Conservation (phyloP, 164 flowering plant genomes). For the Vitis labrusca region DNA sequence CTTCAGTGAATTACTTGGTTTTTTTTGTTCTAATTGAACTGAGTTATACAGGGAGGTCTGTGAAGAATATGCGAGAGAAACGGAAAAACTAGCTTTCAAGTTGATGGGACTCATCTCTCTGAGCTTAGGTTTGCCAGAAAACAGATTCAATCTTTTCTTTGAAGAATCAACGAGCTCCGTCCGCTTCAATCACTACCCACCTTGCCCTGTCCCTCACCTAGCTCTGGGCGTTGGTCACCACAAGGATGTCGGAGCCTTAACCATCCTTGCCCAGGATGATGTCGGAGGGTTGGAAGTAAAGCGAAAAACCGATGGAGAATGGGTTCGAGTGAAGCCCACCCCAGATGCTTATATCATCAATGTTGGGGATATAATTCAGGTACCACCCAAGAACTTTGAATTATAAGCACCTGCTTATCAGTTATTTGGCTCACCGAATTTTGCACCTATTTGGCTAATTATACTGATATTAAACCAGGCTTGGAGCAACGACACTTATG, state of each 20-base stretch:
- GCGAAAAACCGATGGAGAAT: conserved; percentile 33
- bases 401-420: not conserved
- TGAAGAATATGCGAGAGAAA: conserved; percentile 31
- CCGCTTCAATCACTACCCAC: conserved; percentile 48
- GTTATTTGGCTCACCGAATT: too few species aligned
- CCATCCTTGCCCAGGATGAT: conserved; percentile 37
- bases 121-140: conserved; percentile 35
- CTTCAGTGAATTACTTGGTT: not conserved
- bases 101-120: conserved; percentile 35
- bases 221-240: conserved; percentile 48
- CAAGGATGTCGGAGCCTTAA: conserved; percentile 39
- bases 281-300: conserved; percentile 41
- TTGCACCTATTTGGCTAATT: too few species aligned
- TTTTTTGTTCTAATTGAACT: not conserved
- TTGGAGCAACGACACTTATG: conserved; percentile 22
- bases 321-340: conserved; percentile 33
- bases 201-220: conserved; percentile 46
- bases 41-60: conserved; percentile 27
- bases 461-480: conserved; percentile 1
- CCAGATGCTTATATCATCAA: conserved; percentile 34
- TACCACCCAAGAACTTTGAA: conserved; percentile 5
- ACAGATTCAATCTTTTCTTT: conserved; percentile 30
- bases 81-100: conserved; percentile 31
- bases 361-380: conserved; percentile 43
- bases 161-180: conserved; percentile 29